Conservation (phyloP, 139 green algal species). For the Microglena sp. region DNA sequence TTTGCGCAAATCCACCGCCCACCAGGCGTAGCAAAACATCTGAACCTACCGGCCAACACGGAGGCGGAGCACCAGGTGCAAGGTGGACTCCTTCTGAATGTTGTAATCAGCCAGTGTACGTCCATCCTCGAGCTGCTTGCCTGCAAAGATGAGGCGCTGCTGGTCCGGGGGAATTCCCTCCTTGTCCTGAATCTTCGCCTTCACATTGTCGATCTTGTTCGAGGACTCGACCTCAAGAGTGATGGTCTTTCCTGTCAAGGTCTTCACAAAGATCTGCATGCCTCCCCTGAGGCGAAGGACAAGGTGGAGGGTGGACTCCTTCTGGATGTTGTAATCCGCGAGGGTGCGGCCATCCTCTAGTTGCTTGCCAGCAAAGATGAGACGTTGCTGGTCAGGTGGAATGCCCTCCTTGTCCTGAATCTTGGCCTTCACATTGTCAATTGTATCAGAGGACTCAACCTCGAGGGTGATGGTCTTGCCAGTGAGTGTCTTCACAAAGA, state of each 20-base stretch:
- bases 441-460: conserved; percentile 71
- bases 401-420: conserved; percentile 96
- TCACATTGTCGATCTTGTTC: conserved; percentile 96
- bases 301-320: conserved; percentile 96
- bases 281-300: conserved; percentile 91
- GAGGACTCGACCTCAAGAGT: conserved; percentile 98
- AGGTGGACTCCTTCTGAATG: conserved; percentile 96
- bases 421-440: conserved; percentile 91
- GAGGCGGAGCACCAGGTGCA: conserved; percentile 95
- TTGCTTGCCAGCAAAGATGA: conserved; percentile 94
- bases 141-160: conserved; percentile 89
- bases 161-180: conserved; percentile 91
- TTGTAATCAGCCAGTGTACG: conserved; percentile 89
- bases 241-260: conserved; percentile 98
- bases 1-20: too few species aligned
- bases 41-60: too few species aligned
- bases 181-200: too few species aligned
- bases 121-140: conserved; percentile 92
- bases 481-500: conserved; percentile 58
- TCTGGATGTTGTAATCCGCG: conserved; percentile 95
- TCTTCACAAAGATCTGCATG: conserved; percentile 98
- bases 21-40: too few species aligned
- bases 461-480: conserved; percentile 42
- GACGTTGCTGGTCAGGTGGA: conserved; percentile 82
- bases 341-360: conserved; percentile 87